These are phyloP conservation scores for Solanum clarkiae DNA, from an alignment of 257 asterid genomes.

Conservation along the genomic window DNA sequence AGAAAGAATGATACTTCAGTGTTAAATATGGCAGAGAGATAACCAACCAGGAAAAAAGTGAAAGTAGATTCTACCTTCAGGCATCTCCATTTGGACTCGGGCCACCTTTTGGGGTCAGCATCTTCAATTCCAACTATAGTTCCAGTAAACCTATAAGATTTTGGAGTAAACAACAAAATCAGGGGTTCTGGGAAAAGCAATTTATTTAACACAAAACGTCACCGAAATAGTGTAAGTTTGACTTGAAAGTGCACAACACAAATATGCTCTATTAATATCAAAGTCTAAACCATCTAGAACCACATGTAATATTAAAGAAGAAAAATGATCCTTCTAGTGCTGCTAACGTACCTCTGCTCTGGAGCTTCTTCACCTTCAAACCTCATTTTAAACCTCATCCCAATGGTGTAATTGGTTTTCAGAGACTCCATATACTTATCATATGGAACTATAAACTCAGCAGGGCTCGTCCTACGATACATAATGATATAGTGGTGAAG, in stretches of 20 bases:
- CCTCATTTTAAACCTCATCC: slow-evolving; percentile 88
- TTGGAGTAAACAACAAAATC: neutral
- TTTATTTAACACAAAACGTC: neutral
- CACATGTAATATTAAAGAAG: neutral
- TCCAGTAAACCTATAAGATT: slow-evolving; percentile 52
- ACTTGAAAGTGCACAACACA: neutral
- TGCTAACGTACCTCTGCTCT: slow-evolving; percentile 47
- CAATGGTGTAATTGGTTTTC: slow-evolving; percentile 56
- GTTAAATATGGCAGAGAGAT: neutral
- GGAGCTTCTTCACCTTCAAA: slow-evolving; percentile 90
- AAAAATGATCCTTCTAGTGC: neutral
- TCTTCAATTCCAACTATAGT: slow-evolving; percentile 64
- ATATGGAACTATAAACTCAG: slow-evolving; percentile 58
- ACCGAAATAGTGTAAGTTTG: neutral
- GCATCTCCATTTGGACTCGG: slow-evolving; percentile 72
- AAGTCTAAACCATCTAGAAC: neutral
- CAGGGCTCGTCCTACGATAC: slow-evolving; percentile 59
- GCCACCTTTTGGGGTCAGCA: slow-evolving; percentile 43
- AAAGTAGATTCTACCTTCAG: slow-evolving; percentile 38
- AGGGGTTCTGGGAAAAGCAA: neutral
- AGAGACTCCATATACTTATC: slow-evolving; percentile 73
- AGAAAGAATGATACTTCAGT: neutral
- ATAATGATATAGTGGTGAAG: neutral
- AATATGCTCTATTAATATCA: neutral
- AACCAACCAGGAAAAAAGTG: neutral